Percentiles rank a stretch among this genome's conserved stretches.
phyloP scores from a whole-genome alignment of 2,329 filamentous ascomycete genomes.

The Chaetomium olivaceum region DNA sequence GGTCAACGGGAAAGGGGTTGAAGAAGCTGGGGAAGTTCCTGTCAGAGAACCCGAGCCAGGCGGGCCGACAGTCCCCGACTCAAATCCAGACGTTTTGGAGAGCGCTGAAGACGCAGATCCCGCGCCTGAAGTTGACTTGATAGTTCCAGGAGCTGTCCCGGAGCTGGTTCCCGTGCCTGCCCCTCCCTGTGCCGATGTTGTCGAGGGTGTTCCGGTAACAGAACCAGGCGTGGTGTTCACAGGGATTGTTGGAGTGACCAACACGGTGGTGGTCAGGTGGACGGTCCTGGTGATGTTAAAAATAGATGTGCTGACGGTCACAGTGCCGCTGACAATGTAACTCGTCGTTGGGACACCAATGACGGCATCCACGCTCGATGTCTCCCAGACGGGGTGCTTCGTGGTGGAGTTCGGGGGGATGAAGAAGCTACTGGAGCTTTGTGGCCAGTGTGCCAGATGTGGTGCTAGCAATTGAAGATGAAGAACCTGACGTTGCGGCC shows the following conservation, averaged over 20 bases:
- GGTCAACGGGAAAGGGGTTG: background rate
- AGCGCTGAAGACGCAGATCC: background rate
- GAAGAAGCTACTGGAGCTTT: background rate
- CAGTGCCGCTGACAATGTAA: background rate
- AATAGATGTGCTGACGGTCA: conserved; percentile 5
- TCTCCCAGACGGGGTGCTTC: background rate
- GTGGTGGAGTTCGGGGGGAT: background rate
- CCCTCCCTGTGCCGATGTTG: background rate
- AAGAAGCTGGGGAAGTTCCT: background rate
- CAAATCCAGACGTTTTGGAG: background rate
- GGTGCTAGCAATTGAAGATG: background rate
- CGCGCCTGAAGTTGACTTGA: too few species aligned
- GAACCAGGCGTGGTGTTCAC: background rate
- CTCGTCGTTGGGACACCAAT: conserved; percentile 4
- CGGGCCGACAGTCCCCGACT: background rate
- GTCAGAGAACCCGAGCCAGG: conserved; percentile 4
- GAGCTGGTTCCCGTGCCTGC: background rate
- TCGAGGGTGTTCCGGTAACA: background rate
- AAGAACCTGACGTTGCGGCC: background rate
- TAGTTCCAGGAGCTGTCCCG: background rate
- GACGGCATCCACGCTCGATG: conserved; percentile 17
- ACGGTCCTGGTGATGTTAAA: background rate
- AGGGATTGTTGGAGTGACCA: background rate
- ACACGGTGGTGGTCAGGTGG: background rate
- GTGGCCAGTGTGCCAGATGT: background rate